Evolutionary conservation across 371 early-diverging fungal genomes (phyloP), one percentile per base, ranked within the genome.

Genomic region (Actinomortierella wolfii): DNA sequence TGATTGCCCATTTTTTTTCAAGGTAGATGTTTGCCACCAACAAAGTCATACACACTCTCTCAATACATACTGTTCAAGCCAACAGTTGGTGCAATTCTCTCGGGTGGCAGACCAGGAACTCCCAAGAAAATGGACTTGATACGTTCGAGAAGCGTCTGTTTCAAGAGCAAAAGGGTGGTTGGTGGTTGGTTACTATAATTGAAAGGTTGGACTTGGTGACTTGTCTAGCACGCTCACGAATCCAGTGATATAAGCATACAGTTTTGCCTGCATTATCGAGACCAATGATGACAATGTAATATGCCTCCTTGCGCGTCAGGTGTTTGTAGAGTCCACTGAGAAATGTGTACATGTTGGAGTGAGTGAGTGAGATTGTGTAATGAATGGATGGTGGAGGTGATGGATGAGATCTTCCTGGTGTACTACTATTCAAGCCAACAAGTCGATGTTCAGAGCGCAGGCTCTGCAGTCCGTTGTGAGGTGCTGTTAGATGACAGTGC

Each of bases 211-310:
- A n/a, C n/a, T n/a, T n/a, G n/a, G n/a, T n/a, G n/a, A n/a, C n/a
- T n/a, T n/a, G n/a, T n/a, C n/a, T n/a, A n/a, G n/a, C n/a, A n/a
- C n/a, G n/a, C n/a, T n/a, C n/a, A n/a, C n/a, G n/a, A n/a, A n/a
- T n/a, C n/a, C n/a, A n/a, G n/a, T n/a, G n/a, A n/a, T n/a, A n/a
- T n/a, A n/a, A n/a, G n/a, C n/a, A n/a, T 83, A 92, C 94, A 26
- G 98, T 96, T 80, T 98, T 98, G 52, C 98, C 98, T 18, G 97
- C 93, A 79, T 95, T 94, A 68, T 97, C 97, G 23, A 97, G 88
- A 9, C 98, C 98, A 28, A 98, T 82, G 57, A 98, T 92, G 25
- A 98, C 82, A n/a, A 96, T 89, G 62, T 89, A 92, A 78, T 87
- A 98, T 65, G 95, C 95, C 78, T 96, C 95, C 67, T 88, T 90